Percentiles rank a stretch among this genome's conserved stretches.
These are phyloP conservation scores for Penicillium griseofulvum DNA, from an alignment of 2,329 filamentous ascomycete genomes.

Conservation along the genomic window DNA sequence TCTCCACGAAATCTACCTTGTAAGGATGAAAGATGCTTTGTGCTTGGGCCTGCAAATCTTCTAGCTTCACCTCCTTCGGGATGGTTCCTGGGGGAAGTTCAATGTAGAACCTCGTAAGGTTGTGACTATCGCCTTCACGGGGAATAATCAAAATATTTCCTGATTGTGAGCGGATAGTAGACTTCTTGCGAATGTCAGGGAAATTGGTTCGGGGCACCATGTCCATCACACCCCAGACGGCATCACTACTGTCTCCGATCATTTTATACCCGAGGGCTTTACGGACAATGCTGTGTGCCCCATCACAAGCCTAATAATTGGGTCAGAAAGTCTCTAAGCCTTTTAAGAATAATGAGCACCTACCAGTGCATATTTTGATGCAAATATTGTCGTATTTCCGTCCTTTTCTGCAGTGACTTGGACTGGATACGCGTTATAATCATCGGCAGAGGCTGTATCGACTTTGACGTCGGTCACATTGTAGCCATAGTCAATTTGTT, in stretches of 20 bases:
- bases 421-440: constrained; percentile 46
- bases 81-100: constrained; percentile 53
- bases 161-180: constrained; percentile 46
- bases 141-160: constrained; percentile 53
- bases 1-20: constrained; percentile 53
- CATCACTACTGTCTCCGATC: constrained; percentile 58
- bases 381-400: constrained; percentile 42
- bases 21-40: constrained; percentile 56
- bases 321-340: neutral
- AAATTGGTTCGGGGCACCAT: constrained; percentile 51
- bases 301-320: constrained; percentile 46
- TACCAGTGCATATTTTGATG: constrained; percentile 54
- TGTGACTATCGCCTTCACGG: constrained; percentile 53
- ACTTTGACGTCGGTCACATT: constrained; percentile 53
- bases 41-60: constrained; percentile 54
- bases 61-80: constrained; percentile 53
- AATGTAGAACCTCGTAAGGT: constrained; percentile 62
- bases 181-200: constrained; percentile 53
- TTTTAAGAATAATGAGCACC: constrained; percentile 19
- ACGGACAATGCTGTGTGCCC: constrained; percentile 44
- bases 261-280: constrained; percentile 49
- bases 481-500: constrained; percentile 56
- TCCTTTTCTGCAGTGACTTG: constrained; percentile 45
- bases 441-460: constrained; percentile 40
- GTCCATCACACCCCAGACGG: constrained; percentile 59